These are phyloP conservation scores for Tardiomyces blankii DNA, from an alignment of 1,139 yeast genomes.

Conservation along the genomic window DNA sequence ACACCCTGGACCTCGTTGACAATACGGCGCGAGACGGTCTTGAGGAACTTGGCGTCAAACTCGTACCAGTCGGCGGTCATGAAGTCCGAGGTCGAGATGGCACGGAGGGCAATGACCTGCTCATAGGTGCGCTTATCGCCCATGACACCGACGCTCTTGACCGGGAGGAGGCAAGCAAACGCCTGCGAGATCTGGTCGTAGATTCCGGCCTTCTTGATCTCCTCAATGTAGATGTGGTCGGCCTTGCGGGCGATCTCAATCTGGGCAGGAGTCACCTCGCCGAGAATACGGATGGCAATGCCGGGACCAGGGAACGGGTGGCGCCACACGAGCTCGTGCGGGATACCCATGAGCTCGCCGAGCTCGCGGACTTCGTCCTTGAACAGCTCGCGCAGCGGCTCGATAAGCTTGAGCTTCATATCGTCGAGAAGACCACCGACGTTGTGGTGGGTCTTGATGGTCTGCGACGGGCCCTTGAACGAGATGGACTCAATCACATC, in stretches of 20 bases:
- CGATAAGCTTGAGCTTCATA: slow-evolving; percentile 96
- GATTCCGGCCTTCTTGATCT: slow-evolving; percentile 85
- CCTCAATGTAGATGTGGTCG: slow-evolving; percentile 90
- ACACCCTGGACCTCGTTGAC: slow-evolving; percentile 98
- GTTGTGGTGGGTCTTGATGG: slow-evolving; percentile 98
- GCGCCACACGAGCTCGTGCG: slow-evolving; percentile 97
- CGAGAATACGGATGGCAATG: slow-evolving; percentile 93
- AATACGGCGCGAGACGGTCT: slow-evolving; percentile 88
- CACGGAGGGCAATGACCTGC: slow-evolving; percentile 97
- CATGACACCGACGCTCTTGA: slow-evolving; percentile 98
- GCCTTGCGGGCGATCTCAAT: slow-evolving; percentile 97
- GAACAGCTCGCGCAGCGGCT: slow-evolving; percentile 95
- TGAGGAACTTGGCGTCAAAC: slow-evolving; percentile 86
- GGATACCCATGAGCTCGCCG: slow-evolving; percentile 91
- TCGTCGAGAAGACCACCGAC: slow-evolving; percentile 97
- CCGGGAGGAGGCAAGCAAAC: slow-evolving; percentile 93
- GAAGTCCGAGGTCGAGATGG: slow-evolving; percentile 94
- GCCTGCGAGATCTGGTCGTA: slow-evolving; percentile 94
- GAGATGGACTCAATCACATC: slow-evolving; percentile 98
- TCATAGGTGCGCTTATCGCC: slow-evolving; percentile 99
- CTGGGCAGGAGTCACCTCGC: slow-evolving; percentile 90
- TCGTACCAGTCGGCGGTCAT: slow-evolving; percentile 99
- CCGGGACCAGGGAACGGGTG: slow-evolving; percentile 99
- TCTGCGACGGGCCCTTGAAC: slow-evolving; percentile 98
- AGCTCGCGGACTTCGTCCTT: slow-evolving; percentile 97